phyloP scores from a whole-genome alignment of 306 rosid genomes.

The Dalbergia cultrata region DNA sequence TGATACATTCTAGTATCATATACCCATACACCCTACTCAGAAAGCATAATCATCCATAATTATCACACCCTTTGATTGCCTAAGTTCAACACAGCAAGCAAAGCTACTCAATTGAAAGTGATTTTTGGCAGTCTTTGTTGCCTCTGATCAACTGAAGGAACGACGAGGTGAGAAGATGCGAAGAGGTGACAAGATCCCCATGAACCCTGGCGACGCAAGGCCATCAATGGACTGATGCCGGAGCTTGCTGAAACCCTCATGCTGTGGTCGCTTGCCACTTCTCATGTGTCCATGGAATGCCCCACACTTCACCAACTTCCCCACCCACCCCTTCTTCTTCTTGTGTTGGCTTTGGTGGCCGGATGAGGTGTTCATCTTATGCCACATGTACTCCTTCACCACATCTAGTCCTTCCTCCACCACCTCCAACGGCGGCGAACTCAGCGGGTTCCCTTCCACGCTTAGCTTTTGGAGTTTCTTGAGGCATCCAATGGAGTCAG shows the following conservation, averaged over 20 bases:
- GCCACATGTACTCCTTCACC: slow-evolving; percentile 71
- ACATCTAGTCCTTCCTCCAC: slow-evolving; percentile 70
- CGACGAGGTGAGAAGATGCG: slow-evolving; percentile 78
- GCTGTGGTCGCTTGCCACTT: slow-evolving; percentile 43
- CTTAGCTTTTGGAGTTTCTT: slow-evolving; percentile 67
- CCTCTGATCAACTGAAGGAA: slow-evolving; percentile 50
- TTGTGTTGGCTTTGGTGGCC: slow-evolving; percentile 22
- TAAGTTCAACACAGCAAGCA: not conserved
- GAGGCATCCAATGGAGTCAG: slow-evolving; percentile 84
- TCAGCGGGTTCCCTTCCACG: slow-evolving; percentile 85
- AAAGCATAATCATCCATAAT: not conserved
- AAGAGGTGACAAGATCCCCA: slow-evolving; percentile 81
- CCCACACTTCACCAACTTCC: slow-evolving; percentile 65
- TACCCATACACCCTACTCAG: not conserved
- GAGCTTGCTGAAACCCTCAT: slow-evolving; percentile 52
- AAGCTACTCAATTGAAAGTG: not conserved
- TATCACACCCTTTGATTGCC: slow-evolving; percentile 3
- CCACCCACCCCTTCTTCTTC: slow-evolving; percentile 78
- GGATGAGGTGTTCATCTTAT: slow-evolving; percentile 58
- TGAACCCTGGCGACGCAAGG: slow-evolving; percentile 72
- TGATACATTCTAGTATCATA: not conserved
- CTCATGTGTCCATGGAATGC: slow-evolving; percentile 59
- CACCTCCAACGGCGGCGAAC: slow-evolving; percentile 74
- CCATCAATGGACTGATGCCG: slow-evolving; percentile 73
- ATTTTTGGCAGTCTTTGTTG: not conserved